Conservation (phyloP, 2,329 filamentous ascomycete species). For the Paecilomyces sp. region DNA sequence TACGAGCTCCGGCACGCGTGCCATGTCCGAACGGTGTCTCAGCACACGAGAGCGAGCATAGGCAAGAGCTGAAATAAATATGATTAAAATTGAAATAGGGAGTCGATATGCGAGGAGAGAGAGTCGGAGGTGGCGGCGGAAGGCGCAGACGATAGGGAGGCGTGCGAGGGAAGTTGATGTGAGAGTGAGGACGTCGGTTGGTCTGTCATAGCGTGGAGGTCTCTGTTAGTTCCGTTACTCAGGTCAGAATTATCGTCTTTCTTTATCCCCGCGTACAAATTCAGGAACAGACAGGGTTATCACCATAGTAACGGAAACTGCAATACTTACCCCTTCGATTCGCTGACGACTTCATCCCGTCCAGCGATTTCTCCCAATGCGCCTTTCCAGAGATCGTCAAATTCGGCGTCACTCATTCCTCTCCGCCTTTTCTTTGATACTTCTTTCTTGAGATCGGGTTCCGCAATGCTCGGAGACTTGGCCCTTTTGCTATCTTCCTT, state of each 20-base stretch:
- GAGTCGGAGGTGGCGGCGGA: conserved; percentile 41
- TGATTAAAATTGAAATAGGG: conserved; percentile 41
- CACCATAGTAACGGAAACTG: conserved; percentile 6
- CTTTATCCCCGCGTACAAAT: conserved; percentile 7
- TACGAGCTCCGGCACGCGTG: conserved; percentile 74
- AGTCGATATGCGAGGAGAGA: conserved; percentile 44
- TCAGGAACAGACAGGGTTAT: conserved; percentile 12
- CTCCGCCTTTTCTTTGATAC: conserved; percentile 71
- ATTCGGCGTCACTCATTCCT: conserved; percentile 78
- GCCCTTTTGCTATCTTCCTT: conserved; percentile 55
- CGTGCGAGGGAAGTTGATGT: conserved; percentile 84
- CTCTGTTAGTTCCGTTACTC: conserved; percentile 71
- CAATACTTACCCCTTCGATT: conserved; percentile 50
- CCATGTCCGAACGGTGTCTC: conserved; percentile 57
- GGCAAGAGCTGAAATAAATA: conserved; percentile 42
- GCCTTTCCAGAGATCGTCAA: conserved; percentile 67
- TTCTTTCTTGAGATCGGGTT: conserved; percentile 66
- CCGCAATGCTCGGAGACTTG: conserved; percentile 58
- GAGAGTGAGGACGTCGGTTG: conserved; percentile 60
- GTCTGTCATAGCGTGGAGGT: conserved; percentile 65
- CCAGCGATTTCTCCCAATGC: conserved; percentile 44
- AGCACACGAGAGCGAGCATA: conserved; percentile 62
- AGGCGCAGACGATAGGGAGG: conserved; percentile 63
- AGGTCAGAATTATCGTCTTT: conserved; percentile 42
- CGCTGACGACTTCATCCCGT: conserved; percentile 54